phyloP scores from a whole-genome alignment of 768 basidiomycete genomes.

The Russula sp. region DNA sequence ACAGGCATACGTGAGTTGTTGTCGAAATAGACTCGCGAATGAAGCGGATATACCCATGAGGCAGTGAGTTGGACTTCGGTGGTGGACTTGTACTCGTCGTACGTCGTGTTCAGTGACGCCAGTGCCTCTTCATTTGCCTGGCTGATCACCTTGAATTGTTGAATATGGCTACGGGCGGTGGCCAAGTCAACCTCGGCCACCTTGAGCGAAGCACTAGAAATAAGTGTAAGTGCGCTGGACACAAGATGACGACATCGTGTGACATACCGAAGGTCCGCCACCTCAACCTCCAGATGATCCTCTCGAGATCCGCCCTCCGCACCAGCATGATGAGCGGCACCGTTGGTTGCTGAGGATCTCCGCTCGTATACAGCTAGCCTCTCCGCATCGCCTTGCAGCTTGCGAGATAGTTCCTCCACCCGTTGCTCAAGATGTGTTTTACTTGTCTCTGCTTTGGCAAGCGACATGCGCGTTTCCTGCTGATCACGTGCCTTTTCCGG shows the following conservation, averaged over 20 bases:
- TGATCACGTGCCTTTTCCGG: conserved; percentile 51
- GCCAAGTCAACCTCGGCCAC: conserved; percentile 72
- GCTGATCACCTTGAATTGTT: conserved; percentile 84
- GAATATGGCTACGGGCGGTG: conserved; percentile 61
- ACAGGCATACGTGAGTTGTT: not conserved
- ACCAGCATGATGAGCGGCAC: conserved; percentile 30
- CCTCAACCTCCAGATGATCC: conserved; percentile 76
- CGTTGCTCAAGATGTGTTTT: conserved; percentile 74
- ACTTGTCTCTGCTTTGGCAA: conserved; percentile 70
- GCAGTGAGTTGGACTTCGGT: conserved; percentile 63
- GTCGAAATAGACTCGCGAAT: not conserved
- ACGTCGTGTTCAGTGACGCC: conserved; percentile 58
- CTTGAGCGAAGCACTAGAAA: conserved; percentile 61
- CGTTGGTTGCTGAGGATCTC: conserved; percentile 35
- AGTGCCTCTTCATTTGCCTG: conserved; percentile 77
- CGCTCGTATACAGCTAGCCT: conserved; percentile 86
- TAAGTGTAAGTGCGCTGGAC: not conserved
- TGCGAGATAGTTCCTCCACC: conserved; percentile 51
- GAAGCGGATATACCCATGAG: conserved; percentile 50
- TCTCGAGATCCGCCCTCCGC: conserved; percentile 55
- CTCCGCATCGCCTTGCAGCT: conserved; percentile 72
- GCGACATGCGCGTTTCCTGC: conserved; percentile 60
- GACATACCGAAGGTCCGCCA: conserved; percentile 74
- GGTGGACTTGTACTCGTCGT: conserved; percentile 73
- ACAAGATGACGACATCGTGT: not conserved